phyloP scores from a whole-genome alignment of 2,329 filamentous ascomycete genomes.

The Aspergillus sp. region DNA sequence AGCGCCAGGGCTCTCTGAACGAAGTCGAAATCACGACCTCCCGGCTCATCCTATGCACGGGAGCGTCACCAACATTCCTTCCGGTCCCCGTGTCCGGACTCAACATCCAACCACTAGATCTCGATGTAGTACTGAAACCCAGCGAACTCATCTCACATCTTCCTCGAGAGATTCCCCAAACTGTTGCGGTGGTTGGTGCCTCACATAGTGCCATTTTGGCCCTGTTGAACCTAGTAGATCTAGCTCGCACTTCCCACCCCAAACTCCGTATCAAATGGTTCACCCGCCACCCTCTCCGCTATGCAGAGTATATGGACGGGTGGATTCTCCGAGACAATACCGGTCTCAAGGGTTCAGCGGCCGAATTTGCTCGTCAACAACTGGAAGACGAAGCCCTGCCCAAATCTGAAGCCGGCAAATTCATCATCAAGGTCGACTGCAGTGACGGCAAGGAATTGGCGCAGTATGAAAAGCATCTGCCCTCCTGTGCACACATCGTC shows the following conservation, averaged over 20 bases:
- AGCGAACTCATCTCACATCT: constrained; percentile 42
- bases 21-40: constrained; percentile 34
- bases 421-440: constrained; percentile 46
- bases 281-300: constrained; percentile 55
- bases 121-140: constrained; percentile 55
- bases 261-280: constrained; percentile 58
- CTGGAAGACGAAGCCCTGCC: constrained; percentile 50
- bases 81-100: constrained; percentile 39
- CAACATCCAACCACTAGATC: constrained; percentile 42
- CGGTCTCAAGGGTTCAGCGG: constrained; percentile 58
- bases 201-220: constrained; percentile 62
- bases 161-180: constrained; percentile 29
- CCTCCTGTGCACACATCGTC: constrained; percentile 48
- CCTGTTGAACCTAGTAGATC: constrained; percentile 55
- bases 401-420: constrained; percentile 41
- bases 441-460: constrained; percentile 38
- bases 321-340: constrained; percentile 64
- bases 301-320: constrained; percentile 58
- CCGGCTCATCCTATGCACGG: constrained; percentile 55
- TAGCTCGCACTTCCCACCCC: constrained; percentile 49
- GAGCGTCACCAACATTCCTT: constrained; percentile 46
- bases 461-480: constrained; percentile 45
- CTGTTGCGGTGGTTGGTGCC: constrained; percentile 56
- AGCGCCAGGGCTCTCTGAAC: constrained; percentile 19
- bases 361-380: constrained; percentile 55